Evolutionary conservation across 495 filamentous ascomycete species (phyloP), one percentile per base, ranked within the genome.

Genomic region (Penicillium samsonianum): DNA sequence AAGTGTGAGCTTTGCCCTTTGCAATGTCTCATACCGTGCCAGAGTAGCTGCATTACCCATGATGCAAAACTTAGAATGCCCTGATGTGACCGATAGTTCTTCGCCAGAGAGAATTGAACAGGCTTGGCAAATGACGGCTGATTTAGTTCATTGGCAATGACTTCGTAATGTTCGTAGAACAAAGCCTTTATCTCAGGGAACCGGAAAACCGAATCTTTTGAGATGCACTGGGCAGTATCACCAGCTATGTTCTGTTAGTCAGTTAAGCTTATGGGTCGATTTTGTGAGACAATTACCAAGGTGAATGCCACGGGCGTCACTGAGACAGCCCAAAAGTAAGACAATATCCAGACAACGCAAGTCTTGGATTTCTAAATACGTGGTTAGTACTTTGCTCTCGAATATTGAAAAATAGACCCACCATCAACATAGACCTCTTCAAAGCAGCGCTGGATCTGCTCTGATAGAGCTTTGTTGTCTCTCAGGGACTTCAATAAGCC

Each of bases 371-470:
- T 79, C 75, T 74, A 31, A 12, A 38, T 14, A 59, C 0, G 49
- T 17, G 0, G 12, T 47, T 31, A 71, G 57, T n/a, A 14, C 33
- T n/a, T 22, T 49, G 10, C 35, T 14, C 11, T 30, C 19, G 10
- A 48, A 47, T 26, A 16, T 12, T 46, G 17, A 1, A 16, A 16
- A 22, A 5, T 2, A 16, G 41, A 23, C 53, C 30, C 57, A 74
- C 71, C 73, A 38, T 79, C 76, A 22, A 79, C 65, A 40, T 78
- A 79, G 16, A 79, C 52, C 40, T 79, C 77, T 12, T 79, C 72
- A 52, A 79, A 71, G 0, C 64, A 58, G 3, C 62, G 45, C 38
- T 48, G 43, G 25, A 78, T 58, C 2, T 49, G 58, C 5, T 57
- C 12, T 8, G 45, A 55, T 35, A 73, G 14, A 50, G 40, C 23